phyloP scores from a whole-genome alignment of 1,284 basidiomycete genomes.

The Lignosus rhinocerotis region DNA sequence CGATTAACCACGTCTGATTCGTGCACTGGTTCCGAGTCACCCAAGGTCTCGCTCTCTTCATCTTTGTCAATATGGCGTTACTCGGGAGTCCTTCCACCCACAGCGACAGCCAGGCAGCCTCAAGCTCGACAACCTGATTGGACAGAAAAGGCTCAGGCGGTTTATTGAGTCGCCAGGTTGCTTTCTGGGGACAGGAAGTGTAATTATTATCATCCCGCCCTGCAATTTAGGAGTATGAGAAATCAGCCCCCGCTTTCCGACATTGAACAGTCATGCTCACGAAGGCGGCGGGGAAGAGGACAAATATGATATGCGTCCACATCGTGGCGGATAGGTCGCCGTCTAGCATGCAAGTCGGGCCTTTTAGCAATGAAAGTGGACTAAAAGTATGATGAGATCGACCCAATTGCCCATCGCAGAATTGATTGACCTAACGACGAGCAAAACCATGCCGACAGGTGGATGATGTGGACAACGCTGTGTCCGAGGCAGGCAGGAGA shows the following conservation, averaged over 20 bases:
- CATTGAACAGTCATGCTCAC: slow-evolving; percentile 5
- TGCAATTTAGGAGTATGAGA: background rate
- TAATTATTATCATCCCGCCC: slow-evolving; percentile 29
- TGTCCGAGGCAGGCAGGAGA: slow-evolving; percentile 37
- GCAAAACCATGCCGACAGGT: slow-evolving; percentile 27
- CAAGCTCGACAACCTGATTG: too few species aligned
- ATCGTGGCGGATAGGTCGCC: slow-evolving; percentile 21
- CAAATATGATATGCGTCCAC: slow-evolving; percentile 28
- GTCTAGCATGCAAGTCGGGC: slow-evolving; percentile 30
- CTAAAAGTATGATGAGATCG: background rate
- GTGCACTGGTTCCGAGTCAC: too few species aligned
- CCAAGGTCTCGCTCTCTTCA: too few species aligned
- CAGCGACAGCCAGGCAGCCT: too few species aligned
- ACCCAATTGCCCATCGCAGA: slow-evolving; percentile 41
- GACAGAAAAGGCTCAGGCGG: too few species aligned
- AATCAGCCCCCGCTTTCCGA: background rate
- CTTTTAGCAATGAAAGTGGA: slow-evolving; percentile 42
- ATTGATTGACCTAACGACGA: slow-evolving; percentile 43
- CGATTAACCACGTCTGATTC: too few species aligned
- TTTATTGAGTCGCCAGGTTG: too few species aligned
- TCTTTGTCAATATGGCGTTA: too few species aligned
- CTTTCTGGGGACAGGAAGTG: slow-evolving; percentile 25
- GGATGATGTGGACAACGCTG: slow-evolving; percentile 36
- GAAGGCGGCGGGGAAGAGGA: slow-evolving; percentile 26
- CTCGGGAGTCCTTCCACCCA: too few species aligned